Base-by-base conservation (phyloP, 306 rosid genomes). In the Oemleria cerasiformis region DNA sequence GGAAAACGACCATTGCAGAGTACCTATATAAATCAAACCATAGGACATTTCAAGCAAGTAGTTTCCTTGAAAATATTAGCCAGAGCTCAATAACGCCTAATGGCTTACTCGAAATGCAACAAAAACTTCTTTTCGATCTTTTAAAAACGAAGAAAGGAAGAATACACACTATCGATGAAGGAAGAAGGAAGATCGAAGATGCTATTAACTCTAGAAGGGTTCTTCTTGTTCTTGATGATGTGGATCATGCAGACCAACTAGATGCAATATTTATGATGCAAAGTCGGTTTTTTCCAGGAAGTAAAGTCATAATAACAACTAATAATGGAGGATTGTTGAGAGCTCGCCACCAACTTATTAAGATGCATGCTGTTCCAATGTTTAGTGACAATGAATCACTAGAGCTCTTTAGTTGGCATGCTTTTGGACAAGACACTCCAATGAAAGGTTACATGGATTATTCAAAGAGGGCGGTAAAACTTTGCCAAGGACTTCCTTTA, bases 361-460 rank as follows among this genome's bases (percentile, higher is more conserved):
- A 47, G 21, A 15, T 15, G 41, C 57, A 25, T 16, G 4, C 0
- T 4, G 25, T 45, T 23, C 6, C 8, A 45, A 12, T 1, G 23
- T 15, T 45, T 2, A 5, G 8, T 25, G 0, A 47, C 9, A 36
- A 8, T 14, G 9, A 66, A 8, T 66, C 57, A 0, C 5, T 66
- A 15, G 15, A 66, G 21, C 71, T 66, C 15, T 66, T 66, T 1
- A 15, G 71, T 48, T 16, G 57, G 71, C 57, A 47, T 48, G 21
- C 25, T 15, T 66, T 47, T 17, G 3, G 57, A 0, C 58, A 66
- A 41, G 43, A 66, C 15, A 57, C 25, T 30, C 71, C 71, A 1
- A 1, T 7, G 2, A 8, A 16, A 66, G 16, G 4, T 16, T 66
- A 66, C 17, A 5, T 9, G 43, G 25, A 25, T 1, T 9, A 4